Conservation (phyloP, 2,329 filamentous ascomycete species). For the Tricladium varicosporioides region DNA sequence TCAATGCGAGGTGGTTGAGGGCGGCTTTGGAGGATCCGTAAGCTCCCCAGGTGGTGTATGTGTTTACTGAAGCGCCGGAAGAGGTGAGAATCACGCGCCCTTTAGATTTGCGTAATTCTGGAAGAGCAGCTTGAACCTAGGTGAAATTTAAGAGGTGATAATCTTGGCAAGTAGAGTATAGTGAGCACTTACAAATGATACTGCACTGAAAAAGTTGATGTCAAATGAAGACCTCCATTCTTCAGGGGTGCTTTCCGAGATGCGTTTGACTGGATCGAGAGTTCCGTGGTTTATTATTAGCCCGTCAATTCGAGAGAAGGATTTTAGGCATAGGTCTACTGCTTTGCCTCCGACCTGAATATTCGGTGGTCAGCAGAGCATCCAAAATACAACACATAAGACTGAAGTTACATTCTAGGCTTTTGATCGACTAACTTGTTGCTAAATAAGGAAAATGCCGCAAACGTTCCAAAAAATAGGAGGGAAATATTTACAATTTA, state of each 20-base stretch:
- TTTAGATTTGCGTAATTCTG: constrained; percentile 62
- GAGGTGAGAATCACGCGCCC: constrained; percentile 78
- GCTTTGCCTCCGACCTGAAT: constrained; percentile 53
- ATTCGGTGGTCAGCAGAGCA: neutral
- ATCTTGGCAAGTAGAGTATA: neutral
- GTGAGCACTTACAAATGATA: constrained; percentile 65
- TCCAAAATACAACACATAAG: neutral
- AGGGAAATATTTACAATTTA: neutral
- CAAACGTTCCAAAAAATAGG: neutral
- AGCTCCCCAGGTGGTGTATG: constrained; percentile 72
- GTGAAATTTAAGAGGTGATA: neutral
- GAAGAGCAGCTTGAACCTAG: constrained; percentile 69
- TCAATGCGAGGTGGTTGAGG: constrained; percentile 73
- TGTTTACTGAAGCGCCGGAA: constrained; percentile 68
- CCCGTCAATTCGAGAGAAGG: constrained; percentile 74
- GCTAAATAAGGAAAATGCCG: neutral
- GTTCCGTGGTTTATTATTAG: constrained; percentile 87
- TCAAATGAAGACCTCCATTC: constrained; percentile 78
- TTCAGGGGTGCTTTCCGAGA: constrained; percentile 65
- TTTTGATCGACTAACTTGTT: neutral
- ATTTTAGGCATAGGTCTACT: constrained; percentile 60
- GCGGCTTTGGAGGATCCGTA: constrained; percentile 85
- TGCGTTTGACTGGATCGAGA: constrained; percentile 69
- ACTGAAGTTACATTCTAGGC: neutral
- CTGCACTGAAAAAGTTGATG: constrained; percentile 80